phyloP scores from a whole-genome alignment of 768 basidiomycete genomes.

The Mycena rosella region DNA sequence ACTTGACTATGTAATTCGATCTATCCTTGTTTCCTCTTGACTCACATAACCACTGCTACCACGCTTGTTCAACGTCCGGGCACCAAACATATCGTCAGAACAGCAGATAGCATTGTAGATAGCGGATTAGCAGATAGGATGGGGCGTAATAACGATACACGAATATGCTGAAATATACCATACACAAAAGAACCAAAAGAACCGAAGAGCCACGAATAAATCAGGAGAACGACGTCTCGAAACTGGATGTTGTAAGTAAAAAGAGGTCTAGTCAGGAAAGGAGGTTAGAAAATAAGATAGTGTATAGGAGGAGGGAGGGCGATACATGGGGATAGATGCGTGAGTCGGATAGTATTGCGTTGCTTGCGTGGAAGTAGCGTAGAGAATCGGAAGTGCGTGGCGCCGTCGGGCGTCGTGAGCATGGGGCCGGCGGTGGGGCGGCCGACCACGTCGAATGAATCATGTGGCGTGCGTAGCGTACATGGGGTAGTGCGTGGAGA shows the following conservation, averaged over 20 bases:
- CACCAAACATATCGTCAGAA: conserved; percentile 4
- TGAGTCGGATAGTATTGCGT: neutral
- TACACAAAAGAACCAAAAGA: conserved; percentile 13
- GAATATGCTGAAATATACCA: conserved; percentile 23
- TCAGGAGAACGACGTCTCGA: neutral
- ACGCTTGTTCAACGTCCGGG: too few relatives aligned
- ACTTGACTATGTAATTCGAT: too few relatives aligned
- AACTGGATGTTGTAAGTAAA: neutral
- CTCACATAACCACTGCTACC: too few relatives aligned
- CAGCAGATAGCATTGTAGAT: conserved; percentile 34
- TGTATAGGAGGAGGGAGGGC: neutral
- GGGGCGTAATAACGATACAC: conserved; percentile 28
- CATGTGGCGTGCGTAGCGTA: conserved; percentile 20
- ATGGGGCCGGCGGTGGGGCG: conserved; percentile 7
- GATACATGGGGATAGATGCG: conserved; percentile 27
- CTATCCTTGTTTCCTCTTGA: too few relatives aligned
- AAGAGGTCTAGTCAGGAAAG: too few relatives aligned
- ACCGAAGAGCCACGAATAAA: conserved; percentile 8
- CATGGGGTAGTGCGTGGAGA: conserved; percentile 17
- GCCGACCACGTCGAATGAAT: conserved; percentile 19
- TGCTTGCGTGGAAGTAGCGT: conserved; percentile 11
- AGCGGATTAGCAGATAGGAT: conserved; percentile 30
- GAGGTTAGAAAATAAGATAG: conserved; percentile 21
- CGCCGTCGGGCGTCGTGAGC: conserved; percentile 6
- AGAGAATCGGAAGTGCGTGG: conserved; percentile 4